Conservation (phyloP, 441 rosid genomes). For the Erysimum pusillum region DNA sequence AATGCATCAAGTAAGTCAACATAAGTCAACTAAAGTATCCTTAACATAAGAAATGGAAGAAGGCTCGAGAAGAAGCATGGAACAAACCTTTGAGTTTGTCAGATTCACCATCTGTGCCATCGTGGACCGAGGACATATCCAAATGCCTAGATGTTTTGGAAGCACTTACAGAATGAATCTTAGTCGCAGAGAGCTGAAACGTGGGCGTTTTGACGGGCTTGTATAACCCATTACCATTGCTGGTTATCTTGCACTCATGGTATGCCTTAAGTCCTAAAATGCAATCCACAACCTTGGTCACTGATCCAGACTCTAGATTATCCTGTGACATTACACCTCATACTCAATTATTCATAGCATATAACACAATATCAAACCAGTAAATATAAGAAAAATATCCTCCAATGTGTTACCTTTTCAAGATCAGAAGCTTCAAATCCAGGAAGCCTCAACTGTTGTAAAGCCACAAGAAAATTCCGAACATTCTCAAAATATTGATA, state of each 20-base stretch:
- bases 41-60: neutral
- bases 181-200: constrained; percentile 58
- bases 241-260: constrained; percentile 71
- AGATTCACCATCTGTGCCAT: constrained; percentile 47
- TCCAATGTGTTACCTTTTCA: constrained; percentile 66
- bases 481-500: constrained; percentile 95
- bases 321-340: constrained; percentile 56
- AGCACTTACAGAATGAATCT: constrained; percentile 48
- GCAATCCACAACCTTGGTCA: constrained; percentile 85
- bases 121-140: constrained; percentile 57
- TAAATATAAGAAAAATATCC: neutral
- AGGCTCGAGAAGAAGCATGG: neutral
- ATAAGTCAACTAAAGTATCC: neutral
- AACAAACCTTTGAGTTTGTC: constrained; percentile 62
- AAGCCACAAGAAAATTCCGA: constrained; percentile 81
- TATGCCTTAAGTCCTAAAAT: constrained; percentile 76
- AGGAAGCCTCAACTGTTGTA: constrained; percentile 81
- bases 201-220: constrained; percentile 72
- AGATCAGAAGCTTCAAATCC: constrained; percentile 97
- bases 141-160: constrained; percentile 67
- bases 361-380: neutral
- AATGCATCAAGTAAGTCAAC: constrained; percentile 3
- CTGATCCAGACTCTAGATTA: constrained; percentile 78
- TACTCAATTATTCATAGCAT: neutral
- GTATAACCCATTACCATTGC: constrained; percentile 61